Evolutionary conservation across 495 filamentous ascomycete genomes (phyloP).

Genomic region (Paragyromitra xinjiangensis): DNA sequence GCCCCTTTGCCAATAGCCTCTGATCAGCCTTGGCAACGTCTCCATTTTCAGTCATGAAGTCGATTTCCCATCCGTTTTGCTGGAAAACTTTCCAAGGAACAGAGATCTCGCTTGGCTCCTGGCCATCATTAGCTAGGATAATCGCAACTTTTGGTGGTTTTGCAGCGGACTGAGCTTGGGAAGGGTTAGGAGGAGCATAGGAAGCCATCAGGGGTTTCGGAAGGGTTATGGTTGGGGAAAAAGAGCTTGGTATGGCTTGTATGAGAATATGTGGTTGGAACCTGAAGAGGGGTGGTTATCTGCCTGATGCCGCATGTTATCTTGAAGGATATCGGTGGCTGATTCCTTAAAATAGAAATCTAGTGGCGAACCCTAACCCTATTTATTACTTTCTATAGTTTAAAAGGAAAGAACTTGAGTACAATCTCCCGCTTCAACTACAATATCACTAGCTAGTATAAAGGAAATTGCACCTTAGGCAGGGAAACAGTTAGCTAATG

Average conservation of each 20-base stretch:
- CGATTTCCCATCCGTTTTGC: constrained; percentile 39
- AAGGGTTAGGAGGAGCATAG: not conserved
- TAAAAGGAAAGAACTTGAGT: not conserved
- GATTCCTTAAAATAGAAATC: constrained; percentile 17
- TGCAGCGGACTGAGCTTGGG: not conserved
- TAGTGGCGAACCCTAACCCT: not conserved
- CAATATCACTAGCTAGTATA: no score
- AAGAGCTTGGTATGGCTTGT: not conserved
- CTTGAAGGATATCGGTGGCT: not conserved
- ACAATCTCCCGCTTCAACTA: no score
- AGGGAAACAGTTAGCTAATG: no score
- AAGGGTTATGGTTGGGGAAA: not conserved
- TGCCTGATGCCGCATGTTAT: not conserved
- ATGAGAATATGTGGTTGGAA: not conserved
- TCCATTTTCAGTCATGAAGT: constrained; percentile 49
- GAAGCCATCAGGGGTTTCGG: constrained; percentile 9
- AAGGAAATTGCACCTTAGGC: not conserved
- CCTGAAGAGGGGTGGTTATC: not conserved
- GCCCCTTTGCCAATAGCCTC: constrained; percentile 16
- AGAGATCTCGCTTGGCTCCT: constrained; percentile 50
- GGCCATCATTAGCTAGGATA: constrained; percentile 40
- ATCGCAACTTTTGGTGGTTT: constrained; percentile 38
- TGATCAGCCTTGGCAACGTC: constrained; percentile 37
- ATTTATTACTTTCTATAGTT: not conserved
- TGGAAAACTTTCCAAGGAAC: constrained; percentile 39